Conservation (phyloP, 805 yeast genomes). For the Yarrowia divulgata region DNA sequence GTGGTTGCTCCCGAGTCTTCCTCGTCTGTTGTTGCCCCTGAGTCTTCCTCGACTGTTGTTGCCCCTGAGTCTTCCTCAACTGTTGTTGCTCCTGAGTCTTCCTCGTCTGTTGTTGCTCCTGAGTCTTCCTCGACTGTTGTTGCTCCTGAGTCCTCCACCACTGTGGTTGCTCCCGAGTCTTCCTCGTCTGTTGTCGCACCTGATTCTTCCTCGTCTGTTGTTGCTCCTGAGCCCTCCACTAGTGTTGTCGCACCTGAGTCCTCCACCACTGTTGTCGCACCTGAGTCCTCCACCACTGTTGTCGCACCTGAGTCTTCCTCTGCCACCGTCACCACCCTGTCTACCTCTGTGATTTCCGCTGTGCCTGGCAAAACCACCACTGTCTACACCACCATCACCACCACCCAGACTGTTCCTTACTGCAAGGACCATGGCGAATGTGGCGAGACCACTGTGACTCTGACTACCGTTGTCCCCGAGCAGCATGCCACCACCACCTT, state of each 20-base stretch:
- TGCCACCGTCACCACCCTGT: not conserved
- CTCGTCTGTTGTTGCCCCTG: not conserved
- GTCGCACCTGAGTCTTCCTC: not conserved
- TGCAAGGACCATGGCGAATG: constrained; percentile 9
- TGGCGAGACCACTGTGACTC: constrained; percentile 18
- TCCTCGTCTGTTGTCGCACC: not conserved
- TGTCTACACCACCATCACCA: not conserved
- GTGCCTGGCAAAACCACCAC: not conserved
- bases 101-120: not conserved
- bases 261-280: not conserved
- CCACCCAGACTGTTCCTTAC: constrained; percentile 13
- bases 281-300: not conserved
- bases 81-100: too few relatives aligned
- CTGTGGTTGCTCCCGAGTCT: not conserved
- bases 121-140: not conserved
- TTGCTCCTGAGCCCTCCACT: not conserved
- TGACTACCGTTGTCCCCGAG: constrained; percentile 19
- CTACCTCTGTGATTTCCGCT: not conserved
- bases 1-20: not conserved
- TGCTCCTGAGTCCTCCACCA: not conserved
- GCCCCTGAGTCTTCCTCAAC: too few relatives aligned
- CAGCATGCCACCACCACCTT: constrained; percentile 12
- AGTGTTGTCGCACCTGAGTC: not conserved
- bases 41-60: not conserved
- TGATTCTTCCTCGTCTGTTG: not conserved